Base-by-base conservation (phyloP, 2,329 filamentous ascomycete genomes). In the Zymoseptoria brevis region DNA sequence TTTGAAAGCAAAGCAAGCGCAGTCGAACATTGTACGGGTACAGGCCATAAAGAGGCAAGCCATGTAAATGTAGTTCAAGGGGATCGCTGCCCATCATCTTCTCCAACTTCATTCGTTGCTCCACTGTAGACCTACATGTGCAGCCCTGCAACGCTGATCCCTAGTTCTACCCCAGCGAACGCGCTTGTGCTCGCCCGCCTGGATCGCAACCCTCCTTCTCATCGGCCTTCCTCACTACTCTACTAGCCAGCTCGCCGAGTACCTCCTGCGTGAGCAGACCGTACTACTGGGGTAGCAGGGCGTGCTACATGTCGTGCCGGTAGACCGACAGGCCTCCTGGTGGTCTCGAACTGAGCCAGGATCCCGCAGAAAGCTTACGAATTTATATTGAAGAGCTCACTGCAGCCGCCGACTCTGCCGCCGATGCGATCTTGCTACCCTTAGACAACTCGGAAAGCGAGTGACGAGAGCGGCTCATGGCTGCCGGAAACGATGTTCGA, bases 401-500 rank as follows among this genome's bases (percentile, higher is more conserved):
- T 45, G 35, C 35, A 16, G 35, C 13, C 35, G 35, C 35, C 35
- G 35, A 45, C 13, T 16, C 13, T 45, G 35, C 35, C 35, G 35
- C 35, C 16, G 35, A 45, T 45, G 35, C 35, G 16, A 45, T 16
- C n/a, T 16, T 45, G 11, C 1, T n/a, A 6, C 16, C 35, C 35
- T 45, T 16, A 6, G 16, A n/a, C 13, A 45, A 1, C 35, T 16
- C 35, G 16, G 13, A 45, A 45, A 45, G 35, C 16, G 51, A 24
- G 21, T 4, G 51, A 53, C 13, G n/a, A 53, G 19, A 26, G 51
- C 22, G 51, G 22, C 24, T 51, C 51, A 45, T 60, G 35, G 57
- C 63, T 24, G 50, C 53, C 50, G 56, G 58, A 49, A 61, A 54
- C 19, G 56, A 61, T 16, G 58, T 62, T 56, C 45, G 54, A 50